phyloP scores from a whole-genome alignment of 331 rosid species.

The Phaseolus coccineus region DNA sequence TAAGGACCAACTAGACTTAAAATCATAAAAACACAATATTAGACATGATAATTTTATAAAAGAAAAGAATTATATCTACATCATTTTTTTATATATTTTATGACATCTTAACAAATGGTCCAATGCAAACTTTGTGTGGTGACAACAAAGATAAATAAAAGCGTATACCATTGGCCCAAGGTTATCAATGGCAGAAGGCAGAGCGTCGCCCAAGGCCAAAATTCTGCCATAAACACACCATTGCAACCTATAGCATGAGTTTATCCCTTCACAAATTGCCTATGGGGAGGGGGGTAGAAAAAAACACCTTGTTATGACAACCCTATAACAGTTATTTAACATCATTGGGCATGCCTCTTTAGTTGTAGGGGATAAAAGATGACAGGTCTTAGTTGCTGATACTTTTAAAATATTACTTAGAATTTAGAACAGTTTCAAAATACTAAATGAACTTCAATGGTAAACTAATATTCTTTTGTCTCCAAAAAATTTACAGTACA shows the following conservation, averaged over 20 bases:
- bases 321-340: too few species aligned
- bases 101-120: neutral
- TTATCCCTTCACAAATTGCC: too few species aligned
- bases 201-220: too few species aligned
- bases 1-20: neutral
- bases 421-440: constrained; percentile 6
- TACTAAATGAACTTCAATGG: constrained; percentile 2
- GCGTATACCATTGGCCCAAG: neutral
- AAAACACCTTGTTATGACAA: too few species aligned
- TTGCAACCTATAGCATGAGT: too few species aligned
- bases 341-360: neutral
- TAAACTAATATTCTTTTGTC: neutral
- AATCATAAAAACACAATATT: neutral
- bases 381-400: neutral
- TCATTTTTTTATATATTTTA: neutral
- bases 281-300: too few species aligned
- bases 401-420: neutral
- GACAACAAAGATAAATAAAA: neutral
- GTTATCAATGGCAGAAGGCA: too few species aligned
- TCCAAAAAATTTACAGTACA: neutral
- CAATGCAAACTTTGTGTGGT: neutral
- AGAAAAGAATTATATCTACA: neutral
- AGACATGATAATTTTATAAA: neutral
- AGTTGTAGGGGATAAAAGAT: constrained; percentile 12
- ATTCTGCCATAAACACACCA: too few species aligned